Base-by-base conservation (phyloP, 2,329 filamentous ascomycete genomes). In the Calonectria multiphialidica region DNA sequence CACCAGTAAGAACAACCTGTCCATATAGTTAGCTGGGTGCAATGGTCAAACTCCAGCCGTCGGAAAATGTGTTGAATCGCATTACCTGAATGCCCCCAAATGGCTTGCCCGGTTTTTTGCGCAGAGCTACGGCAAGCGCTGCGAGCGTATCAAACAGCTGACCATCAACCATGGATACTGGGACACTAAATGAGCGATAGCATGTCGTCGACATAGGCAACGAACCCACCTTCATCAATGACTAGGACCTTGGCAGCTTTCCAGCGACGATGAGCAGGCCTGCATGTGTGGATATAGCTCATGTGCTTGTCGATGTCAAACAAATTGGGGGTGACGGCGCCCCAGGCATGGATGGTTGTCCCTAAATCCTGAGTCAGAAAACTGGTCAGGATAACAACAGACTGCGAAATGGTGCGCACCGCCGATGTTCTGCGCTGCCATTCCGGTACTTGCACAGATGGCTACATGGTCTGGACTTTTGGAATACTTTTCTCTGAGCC, bases 331-430 rank as follows among this genome's bases (percentile, higher is more conserved):
- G 53, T 59, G 3, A 59, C 53, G 6, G 53, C 53, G 3, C 53
- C 53, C 53, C 53, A 59, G n/a, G 53, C 53, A 28, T 59, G 53
- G 18, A 59, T 59, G 16, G 53, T 59, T 40, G 53, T 59, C 33
- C 53, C 53, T 59, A 21, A 6, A 12, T 6, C 16, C 12, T 13
- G 7, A 1, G 53, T 59, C 8, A 59, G 53, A 40, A 10, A 16
- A 25, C 15, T 9, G 3, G 16, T 40, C 28, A 18, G 5, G 30
- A 16, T n/a, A 33, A n/a, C 9, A 16, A 18, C 12, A 3, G 9
- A 28, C 33, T 25, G 21, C 15, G 13, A n/a, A 5, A 18, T 40
- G 35, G 7, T 25, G 21, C 53, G 10, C n/a, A 59, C 53, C 53
- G 9, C 53, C 53, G 37, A 59, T 59, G 35, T 59, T 59, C 35